Conservation (phyloP, 176 grass and related monocot species). For the Triticum urartu region DNA sequence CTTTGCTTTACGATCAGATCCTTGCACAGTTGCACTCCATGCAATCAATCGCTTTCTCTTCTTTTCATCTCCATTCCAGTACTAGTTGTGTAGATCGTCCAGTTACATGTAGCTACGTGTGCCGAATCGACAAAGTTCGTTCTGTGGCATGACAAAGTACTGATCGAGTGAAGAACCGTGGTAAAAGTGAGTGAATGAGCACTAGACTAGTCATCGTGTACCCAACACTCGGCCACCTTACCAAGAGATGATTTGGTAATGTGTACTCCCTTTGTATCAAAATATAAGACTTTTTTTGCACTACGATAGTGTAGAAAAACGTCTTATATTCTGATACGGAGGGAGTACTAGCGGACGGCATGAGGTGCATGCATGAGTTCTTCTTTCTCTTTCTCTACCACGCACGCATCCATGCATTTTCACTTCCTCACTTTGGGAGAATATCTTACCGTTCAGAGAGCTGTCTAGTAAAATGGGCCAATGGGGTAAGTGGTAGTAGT, state of each 20-base stretch:
- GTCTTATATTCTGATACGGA: too few species aligned
- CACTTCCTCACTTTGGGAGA: not conserved
- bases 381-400: not conserved
- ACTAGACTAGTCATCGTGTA: not conserved
- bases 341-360: not conserved
- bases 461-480: too few species aligned
- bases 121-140: not conserved
- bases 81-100: not conserved
- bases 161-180: not conserved
- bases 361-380: not conserved
- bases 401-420: not conserved
- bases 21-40: not conserved
- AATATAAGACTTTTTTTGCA: too few species aligned
- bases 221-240: not conserved
- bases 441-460: not conserved
- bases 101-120: not conserved
- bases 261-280: not conserved
- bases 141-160: not conserved
- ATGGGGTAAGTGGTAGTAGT: too few species aligned
- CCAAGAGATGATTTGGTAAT: too few species aligned
- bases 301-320: too few species aligned
- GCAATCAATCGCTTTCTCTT: not conserved
- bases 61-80: not conserved
- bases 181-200: not conserved
- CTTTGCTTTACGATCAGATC: not conserved